Evolutionary conservation across 495 filamentous ascomycete genomes (phyloP), one percentile per base, ranked within the genome.

Genomic region (Podospora appendiculata): DNA sequence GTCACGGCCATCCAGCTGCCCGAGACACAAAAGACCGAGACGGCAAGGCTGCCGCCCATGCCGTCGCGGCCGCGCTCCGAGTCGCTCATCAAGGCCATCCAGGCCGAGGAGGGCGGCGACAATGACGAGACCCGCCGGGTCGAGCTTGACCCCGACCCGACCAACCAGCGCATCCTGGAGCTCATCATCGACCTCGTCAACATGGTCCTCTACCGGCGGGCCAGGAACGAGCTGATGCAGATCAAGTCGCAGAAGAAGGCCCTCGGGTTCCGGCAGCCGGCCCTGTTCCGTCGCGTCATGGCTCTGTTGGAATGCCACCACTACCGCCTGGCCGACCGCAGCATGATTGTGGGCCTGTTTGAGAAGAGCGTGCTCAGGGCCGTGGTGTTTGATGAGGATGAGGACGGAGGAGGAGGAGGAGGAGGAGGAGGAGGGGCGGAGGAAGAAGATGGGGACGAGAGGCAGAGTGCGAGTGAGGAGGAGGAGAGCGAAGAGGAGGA

Each of bases 341-440:
- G 88, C 41, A 90, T 94, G 66, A 84, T 96, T 35, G 82, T 96
- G 46, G 90, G 96, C 64, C 71, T 97, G 19, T 98, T 97, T 66
- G 92, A 97, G 57, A 91, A 89, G 69, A 82, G 77, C 36, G 88
- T 97, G 32, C 73, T 97, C 66, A 74, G 89, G 57, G 79, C 82
- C 41, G 87, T 96, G 49, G 85, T 97, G 9, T 76, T 77, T 53
- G 78, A 72, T 14, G 76, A 81, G 54, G 76, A 77, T 34, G 51
- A 53, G 40, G 45, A 42, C 7, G 54, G 48, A 32, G 52, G 50
- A 1, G 55, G 14, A 42, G 41, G 34, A 16, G 19, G 40, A 17
- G 39, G 46, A 32, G 11, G 19, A 36, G 19, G 6, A 36, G 17
- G 8, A 51, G 55, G n/a, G 35, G 47, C 12, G 46, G 39, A 48